Percentiles rank a stretch among this genome's conserved stretches.
Conservation (phyloP, 495 filamentous ascomycete species). For the Penicillium soppii region DNA sequence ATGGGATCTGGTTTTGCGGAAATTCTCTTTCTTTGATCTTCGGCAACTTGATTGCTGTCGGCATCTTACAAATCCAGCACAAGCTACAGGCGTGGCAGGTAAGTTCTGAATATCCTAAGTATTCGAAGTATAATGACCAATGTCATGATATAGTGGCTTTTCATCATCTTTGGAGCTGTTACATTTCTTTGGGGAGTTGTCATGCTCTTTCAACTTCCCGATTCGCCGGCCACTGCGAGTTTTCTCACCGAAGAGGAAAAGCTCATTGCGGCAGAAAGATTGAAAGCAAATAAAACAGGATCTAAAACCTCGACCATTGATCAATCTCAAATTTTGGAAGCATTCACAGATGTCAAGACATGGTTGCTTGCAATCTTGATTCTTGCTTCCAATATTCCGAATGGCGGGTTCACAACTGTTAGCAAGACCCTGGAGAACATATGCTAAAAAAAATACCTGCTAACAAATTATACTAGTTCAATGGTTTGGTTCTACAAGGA, state of each 20-base stretch:
- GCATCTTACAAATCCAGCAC: slow-evolving; percentile 22
- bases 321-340: slow-evolving; percentile 46
- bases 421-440: background rate
- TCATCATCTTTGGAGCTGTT: slow-evolving; percentile 28
- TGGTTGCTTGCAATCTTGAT: slow-evolving; percentile 23
- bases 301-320: slow-evolving; percentile 54
- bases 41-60: slow-evolving; percentile 22
- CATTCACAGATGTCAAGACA: slow-evolving; percentile 41
- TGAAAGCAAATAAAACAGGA: slow-evolving; percentile 54
- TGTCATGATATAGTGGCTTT: slow-evolving; percentile 12
- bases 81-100: slow-evolving; percentile 23
- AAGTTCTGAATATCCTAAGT: background rate
- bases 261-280: slow-evolving; percentile 47
- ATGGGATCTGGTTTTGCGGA: slow-evolving; percentile 50
- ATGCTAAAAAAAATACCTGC: no score
- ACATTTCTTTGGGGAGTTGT: slow-evolving; percentile 36
- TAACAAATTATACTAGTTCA: no score
- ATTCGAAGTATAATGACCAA: background rate
- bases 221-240: slow-evolving; percentile 44
- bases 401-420: slow-evolving; percentile 35
- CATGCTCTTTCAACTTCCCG: slow-evolving; percentile 44
- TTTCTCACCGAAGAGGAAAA: slow-evolving; percentile 44
- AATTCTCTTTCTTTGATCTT: slow-evolving; percentile 24
- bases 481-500: slow-evolving; percentile 31
- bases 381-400: slow-evolving; percentile 23